Percentiles rank a stretch among this genome's conserved stretches.
phyloP scores from a whole-genome alignment of 345 rosid genomes.

The Nephelium lappaceum region DNA sequence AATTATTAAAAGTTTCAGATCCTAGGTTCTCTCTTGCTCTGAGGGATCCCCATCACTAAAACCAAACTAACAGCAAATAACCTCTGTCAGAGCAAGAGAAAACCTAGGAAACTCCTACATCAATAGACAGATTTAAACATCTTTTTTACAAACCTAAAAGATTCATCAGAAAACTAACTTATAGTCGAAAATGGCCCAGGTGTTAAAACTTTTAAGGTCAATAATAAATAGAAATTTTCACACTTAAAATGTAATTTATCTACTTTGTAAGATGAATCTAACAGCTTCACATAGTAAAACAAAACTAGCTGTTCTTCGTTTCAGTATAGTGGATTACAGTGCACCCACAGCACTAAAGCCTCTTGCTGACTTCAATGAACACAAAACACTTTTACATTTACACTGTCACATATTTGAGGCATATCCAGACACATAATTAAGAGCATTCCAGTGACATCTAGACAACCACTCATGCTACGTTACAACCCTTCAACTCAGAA shows the following conservation, averaged over 20 bases:
- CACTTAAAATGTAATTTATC: not conserved
- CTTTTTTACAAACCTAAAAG: not conserved
- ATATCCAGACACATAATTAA: not conserved
- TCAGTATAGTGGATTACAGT: not conserved
- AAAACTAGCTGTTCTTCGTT: not conserved
- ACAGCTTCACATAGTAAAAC: not conserved
- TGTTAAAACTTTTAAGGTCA: not conserved
- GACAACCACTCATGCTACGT: not conserved
- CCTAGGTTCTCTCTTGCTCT: too few relatives aligned
- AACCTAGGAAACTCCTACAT: not conserved
- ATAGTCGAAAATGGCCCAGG: not conserved
- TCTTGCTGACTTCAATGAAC: not conserved
- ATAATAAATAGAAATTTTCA: not conserved
- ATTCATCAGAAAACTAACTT: not conserved
- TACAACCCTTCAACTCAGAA: not conserved
- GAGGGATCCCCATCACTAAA: not conserved
- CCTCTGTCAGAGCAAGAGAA: not conserved
- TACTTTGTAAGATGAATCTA: not conserved
- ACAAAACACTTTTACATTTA: not conserved
- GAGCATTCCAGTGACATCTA: not conserved
- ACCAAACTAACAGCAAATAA: not conserved
- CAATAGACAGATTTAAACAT: not conserved
- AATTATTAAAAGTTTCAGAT: not conserved
- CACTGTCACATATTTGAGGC: not conserved
- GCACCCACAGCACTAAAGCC: not conserved